phyloP scores from a whole-genome alignment of 176 grass and related monocot species.

The Zea mays region DNA sequence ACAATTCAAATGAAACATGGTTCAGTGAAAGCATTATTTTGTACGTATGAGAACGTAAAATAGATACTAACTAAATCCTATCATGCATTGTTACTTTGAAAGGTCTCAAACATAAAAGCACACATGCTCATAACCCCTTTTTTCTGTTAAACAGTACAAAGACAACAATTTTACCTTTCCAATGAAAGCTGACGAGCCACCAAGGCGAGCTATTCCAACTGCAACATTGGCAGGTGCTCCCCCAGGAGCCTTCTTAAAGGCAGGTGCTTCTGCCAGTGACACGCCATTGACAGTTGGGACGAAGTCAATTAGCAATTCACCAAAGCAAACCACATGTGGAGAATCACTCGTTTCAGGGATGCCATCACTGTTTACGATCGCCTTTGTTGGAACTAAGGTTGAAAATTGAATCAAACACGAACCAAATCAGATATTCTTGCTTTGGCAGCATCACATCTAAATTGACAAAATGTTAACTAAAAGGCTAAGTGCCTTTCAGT shows the following conservation, averaged over 20 bases:
- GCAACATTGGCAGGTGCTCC: slow-evolving; percentile 96
- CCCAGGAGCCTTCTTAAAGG: slow-evolving; percentile 94
- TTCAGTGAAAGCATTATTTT: neutral
- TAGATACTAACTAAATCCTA: neutral
- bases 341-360: slow-evolving; percentile 47
- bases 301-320: slow-evolving; percentile 91
- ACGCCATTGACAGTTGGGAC: slow-evolving; percentile 73
- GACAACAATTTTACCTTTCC: slow-evolving; percentile 66
- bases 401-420: slow-evolving; percentile 25
- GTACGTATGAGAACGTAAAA: neutral
- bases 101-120: neutral
- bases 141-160: slow-evolving; percentile 9
- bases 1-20: slow-evolving; percentile 19
- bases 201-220: slow-evolving; percentile 90
- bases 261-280: slow-evolving; percentile 74
- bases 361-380: slow-evolving; percentile 36
- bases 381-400: slow-evolving; percentile 50
- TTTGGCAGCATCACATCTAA: neutral
- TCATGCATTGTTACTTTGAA: neutral
- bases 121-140: neutral
- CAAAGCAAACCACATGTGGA: slow-evolving; percentile 81
- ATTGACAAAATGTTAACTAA: slow-evolving; percentile 25
- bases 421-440: slow-evolving; percentile 24
- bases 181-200: slow-evolving; percentile 87
- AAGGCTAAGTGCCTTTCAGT: neutral